A percentile compares a stretch with the other conserved stretches of the same genome.
Evolutionary conservation across 2,329 filamentous ascomycete genomes (phyloP).

Genomic region (Ophiostoma quercus): DNA sequence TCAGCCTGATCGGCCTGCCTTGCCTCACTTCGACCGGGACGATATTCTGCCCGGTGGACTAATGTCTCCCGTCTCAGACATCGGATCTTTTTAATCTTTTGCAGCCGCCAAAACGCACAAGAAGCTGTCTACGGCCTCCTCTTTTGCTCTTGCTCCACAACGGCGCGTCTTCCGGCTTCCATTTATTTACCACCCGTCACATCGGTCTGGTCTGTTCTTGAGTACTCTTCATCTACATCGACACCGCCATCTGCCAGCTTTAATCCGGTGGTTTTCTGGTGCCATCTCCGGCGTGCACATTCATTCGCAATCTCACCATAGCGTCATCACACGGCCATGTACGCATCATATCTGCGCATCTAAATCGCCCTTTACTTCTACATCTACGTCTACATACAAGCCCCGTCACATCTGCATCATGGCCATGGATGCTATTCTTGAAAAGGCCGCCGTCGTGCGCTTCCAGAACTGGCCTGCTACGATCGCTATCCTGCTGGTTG

Average conservation of each 20-base stretch:
- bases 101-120: background rate
- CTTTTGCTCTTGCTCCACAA: background rate
- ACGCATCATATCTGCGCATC: background rate
- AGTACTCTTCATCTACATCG: background rate
- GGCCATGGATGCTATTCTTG: background rate
- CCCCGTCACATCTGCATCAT: background rate
- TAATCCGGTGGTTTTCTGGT: background rate
- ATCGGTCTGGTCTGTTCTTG: background rate
- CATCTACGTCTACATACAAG: background rate
- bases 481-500: constrained; percentile 27
- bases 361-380: background rate
- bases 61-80: background rate
- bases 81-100: background rate
- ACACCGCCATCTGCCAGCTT: background rate
- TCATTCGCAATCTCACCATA: background rate
- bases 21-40: background rate
- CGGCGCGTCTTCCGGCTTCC: background rate
- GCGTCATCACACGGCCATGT: background rate
- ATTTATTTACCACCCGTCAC: background rate
- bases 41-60: background rate
- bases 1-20: constrained; percentile 5
- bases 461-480: constrained; percentile 27
- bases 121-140: background rate
- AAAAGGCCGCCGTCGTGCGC: background rate
- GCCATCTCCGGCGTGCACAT: background rate